Evolutionary conservation across 2,329 filamentous ascomycete genomes (phyloP), one percentile per base, ranked within the genome.

Genomic region (Botrytis fabae): DNA sequence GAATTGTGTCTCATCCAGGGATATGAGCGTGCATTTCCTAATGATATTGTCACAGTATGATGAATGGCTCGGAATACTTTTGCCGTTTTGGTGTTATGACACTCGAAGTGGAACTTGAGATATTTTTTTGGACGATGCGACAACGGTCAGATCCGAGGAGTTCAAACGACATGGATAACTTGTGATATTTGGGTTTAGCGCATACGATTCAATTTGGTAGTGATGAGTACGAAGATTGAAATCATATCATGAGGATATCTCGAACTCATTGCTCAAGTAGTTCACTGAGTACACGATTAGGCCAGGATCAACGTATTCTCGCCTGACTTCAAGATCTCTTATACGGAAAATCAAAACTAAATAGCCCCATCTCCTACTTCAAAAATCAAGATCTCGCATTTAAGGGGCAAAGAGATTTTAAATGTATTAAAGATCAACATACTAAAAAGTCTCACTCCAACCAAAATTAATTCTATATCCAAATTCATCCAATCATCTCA

Each of bases 181-280:
- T n/a, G 1, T 40, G 18, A 32, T 16, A 2, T 18, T 38, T 61
- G 35, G 5, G 22, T 40, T 18, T 18, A n/a, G 5, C 22, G 25
- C 22, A 18, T 9, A 14, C 6, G n/a, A n/a, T 16, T 14, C 8
- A 0, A 38, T 1, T 40, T 16, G 6, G 0, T 0, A 40, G 2
- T 22, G 20, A 40, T 25, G 22, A 25, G 35, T 2, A n/a, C 14
- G 5, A 25, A 61, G 1, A 61, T 2, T 14, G 14, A 9, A 1
- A 40, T 35, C 0, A 16, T 3, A 40, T 5, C 35, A 61, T 25
- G 7, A 32, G 0, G 1, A n/a, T 25, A 3, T 16, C 4, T 16
- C 22, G 2, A 4, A 32, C 22, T 61, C 1, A 20, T 25, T 8
- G 22, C 59, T 25, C 32, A 14, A 38, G n/a, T 14, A 4, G 10